Percentiles rank a stretch among this genome's conserved stretches.
These are phyloP conservation scores for Phytophthora brassicae DNA, from an alignment of 352 stramenopile species.

Conservation along the genomic window DNA sequence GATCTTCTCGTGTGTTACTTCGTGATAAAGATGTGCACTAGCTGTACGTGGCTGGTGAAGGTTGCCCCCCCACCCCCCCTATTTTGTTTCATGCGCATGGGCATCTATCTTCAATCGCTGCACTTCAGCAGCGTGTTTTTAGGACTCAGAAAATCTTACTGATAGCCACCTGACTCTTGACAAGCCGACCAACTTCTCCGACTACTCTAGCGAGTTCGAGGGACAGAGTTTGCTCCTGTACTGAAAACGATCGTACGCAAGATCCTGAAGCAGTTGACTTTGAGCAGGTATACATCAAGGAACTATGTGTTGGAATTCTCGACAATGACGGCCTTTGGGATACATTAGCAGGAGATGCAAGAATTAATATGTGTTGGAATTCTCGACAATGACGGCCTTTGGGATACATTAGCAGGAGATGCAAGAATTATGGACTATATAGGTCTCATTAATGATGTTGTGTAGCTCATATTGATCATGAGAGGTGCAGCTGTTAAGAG, in stretches of 20 bases:
- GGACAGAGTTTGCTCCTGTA: slow-evolving; percentile 78
- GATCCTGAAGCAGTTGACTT: slow-evolving; percentile 82
- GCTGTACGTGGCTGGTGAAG: slow-evolving; percentile 97
- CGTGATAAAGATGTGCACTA: slow-evolving; percentile 98
- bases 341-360: slow-evolving; percentile 51
- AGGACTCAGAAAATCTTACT: slow-evolving; percentile 96
- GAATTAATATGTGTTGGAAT: slow-evolving; percentile 69
- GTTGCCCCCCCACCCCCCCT: slow-evolving; percentile 96
- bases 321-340: slow-evolving; percentile 80
- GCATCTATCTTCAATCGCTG: slow-evolving; percentile 95
- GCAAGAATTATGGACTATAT: slow-evolving; percentile 79
- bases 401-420: slow-evolving; percentile 62
- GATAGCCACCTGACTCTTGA: slow-evolving; percentile 80
- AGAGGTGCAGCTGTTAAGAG: slow-evolving; percentile 80
- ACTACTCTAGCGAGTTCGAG: slow-evolving; percentile 85
- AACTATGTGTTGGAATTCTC: slow-evolving; percentile 75
- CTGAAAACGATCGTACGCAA: slow-evolving; percentile 87
- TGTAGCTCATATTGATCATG: slow-evolving; percentile 80
- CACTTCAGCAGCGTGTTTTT: slow-evolving; percentile 97
- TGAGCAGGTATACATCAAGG: slow-evolving; percentile 82
- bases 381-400: slow-evolving; percentile 73
- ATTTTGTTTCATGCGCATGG: slow-evolving; percentile 97
- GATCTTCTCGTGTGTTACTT: slow-evolving; percentile 91
- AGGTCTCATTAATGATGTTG: slow-evolving; percentile 68
- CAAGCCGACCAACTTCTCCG: slow-evolving; percentile 90